Evolutionary conservation across 129 eudicot genomes (phyloP).

Genomic region (Escallonia herrerae): DNA sequence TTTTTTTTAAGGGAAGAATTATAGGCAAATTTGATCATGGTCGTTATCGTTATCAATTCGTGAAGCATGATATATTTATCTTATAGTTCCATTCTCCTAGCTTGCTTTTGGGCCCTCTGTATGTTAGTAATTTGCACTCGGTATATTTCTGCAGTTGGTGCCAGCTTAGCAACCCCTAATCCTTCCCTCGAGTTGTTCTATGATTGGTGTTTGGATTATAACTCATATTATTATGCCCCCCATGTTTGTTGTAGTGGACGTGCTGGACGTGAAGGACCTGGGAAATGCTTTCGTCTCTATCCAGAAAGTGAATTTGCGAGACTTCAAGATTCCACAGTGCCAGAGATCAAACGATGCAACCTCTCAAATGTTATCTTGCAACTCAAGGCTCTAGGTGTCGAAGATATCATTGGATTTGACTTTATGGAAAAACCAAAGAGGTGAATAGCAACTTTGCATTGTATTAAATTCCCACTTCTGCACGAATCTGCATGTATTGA

Average conservation of each 20-base stretch:
- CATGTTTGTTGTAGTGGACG: slow-evolving; percentile 64
- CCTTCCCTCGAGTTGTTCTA: background rate
- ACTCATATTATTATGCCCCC: too few species aligned
- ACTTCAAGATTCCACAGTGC: slow-evolving; percentile 69
- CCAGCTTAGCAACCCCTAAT: background rate
- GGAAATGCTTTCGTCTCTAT: slow-evolving; percentile 89
- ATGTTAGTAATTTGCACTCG: too few species aligned
- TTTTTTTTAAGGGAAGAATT: too few species aligned
- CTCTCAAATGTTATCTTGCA: slow-evolving; percentile 86
- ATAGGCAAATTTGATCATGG: too few species aligned
- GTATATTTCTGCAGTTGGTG: too few species aligned
- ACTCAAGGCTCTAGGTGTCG: slow-evolving; percentile 88
- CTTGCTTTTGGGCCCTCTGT: too few species aligned
- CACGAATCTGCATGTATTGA: background rate
- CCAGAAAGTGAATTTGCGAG: slow-evolving; percentile 78
- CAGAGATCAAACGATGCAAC: slow-evolving; percentile 88
- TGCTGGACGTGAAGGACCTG: slow-evolving; percentile 99
- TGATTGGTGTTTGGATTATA: background rate
- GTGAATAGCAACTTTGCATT: slow-evolving; percentile 17
- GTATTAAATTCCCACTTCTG: background rate
- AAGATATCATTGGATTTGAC: slow-evolving; percentile 79
- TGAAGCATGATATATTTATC: too few species aligned
- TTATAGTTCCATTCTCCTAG: too few species aligned
- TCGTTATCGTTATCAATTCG: too few species aligned
- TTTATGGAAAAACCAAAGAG: slow-evolving; percentile 94